These are phyloP conservation scores for Cryptococcus hybrid DNA, from an alignment of 1,284 basidiomycete species.

Conservation along the genomic window DNA sequence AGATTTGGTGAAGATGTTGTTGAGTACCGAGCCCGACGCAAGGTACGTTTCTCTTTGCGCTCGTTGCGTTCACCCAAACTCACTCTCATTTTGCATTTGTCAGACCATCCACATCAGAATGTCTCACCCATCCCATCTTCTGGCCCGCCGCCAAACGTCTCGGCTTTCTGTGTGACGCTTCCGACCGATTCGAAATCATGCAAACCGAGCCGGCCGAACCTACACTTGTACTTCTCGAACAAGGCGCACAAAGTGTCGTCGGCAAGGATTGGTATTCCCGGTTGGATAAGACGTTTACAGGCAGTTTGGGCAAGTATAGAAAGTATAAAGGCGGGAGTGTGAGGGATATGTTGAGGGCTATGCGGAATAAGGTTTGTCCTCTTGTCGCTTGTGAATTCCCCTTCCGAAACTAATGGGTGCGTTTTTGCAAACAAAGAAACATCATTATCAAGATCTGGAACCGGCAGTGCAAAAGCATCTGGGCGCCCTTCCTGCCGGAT, in stretches of 20 bases:
- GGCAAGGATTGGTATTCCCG: conserved; percentile 82
- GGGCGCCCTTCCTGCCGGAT: conserved; percentile 88
- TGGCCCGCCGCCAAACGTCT: conserved; percentile 86
- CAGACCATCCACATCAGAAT: conserved; percentile 83
- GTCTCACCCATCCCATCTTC: conserved; percentile 92
- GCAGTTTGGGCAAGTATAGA: conserved; percentile 92
- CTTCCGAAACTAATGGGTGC: neutral
- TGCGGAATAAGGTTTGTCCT: conserved; percentile 86
- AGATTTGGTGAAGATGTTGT: conserved; percentile 72
- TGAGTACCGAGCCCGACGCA: conserved; percentile 67
- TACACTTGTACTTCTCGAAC: conserved; percentile 73
- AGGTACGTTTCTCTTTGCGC: conserved; percentile 56
- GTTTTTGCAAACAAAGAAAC: conserved; percentile 63
- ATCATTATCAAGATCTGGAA: conserved; percentile 89
- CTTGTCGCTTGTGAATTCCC: neutral
- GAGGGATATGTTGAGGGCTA: conserved; percentile 85
- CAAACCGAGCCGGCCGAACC: conserved; percentile 66
- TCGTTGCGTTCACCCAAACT: neutral
- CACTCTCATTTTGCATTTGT: neutral
- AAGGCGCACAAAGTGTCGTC: conserved; percentile 64
- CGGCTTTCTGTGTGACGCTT: conserved; percentile 92
- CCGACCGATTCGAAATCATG: conserved; percentile 98
- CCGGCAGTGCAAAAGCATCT: conserved; percentile 82
- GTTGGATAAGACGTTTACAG: conserved; percentile 85
- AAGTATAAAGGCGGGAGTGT: conserved; percentile 91